phyloP scores from a whole-genome alignment of 768 basidiomycete genomes.

The Lactarius psammicola region DNA sequence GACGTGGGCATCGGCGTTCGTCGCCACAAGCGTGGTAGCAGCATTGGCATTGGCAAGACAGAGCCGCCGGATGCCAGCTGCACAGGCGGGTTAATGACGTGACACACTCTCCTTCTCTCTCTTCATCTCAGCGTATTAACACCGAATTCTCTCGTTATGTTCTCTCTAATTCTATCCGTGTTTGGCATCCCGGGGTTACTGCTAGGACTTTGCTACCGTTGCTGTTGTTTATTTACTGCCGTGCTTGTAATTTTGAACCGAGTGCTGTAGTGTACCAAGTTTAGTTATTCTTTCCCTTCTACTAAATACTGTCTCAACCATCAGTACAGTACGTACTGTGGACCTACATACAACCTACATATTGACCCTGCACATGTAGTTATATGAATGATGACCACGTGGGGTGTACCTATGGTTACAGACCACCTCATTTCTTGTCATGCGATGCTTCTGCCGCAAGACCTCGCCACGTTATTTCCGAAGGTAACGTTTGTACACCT shows the following conservation, averaged over 20 bases:
- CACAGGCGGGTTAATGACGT: too few relatives aligned
- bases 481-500: constrained; percentile 76
- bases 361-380: background rate
- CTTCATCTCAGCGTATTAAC: too few relatives aligned
- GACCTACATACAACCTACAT: background rate
- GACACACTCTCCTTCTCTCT: too few relatives aligned
- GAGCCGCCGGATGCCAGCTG: too few relatives aligned
- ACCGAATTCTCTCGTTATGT: too few relatives aligned
- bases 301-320: too few relatives aligned
- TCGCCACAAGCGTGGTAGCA: background rate
- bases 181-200: too few relatives aligned
- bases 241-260: too few relatives aligned
- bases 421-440: background rate
- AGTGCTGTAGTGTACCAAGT: background rate
- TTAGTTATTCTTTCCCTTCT: background rate
- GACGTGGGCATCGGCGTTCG: background rate
- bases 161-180: background rate
- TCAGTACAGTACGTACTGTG: background rate
- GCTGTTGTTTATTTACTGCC: background rate
- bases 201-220: background rate
- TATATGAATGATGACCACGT: background rate
- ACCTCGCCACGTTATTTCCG: constrained; percentile 36
- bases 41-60: background rate
- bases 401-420: background rate
- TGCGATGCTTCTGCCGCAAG: background rate